Conservation (phyloP, 2,329 filamentous ascomycete genomes). For the Fonsecaea nubica region DNA sequence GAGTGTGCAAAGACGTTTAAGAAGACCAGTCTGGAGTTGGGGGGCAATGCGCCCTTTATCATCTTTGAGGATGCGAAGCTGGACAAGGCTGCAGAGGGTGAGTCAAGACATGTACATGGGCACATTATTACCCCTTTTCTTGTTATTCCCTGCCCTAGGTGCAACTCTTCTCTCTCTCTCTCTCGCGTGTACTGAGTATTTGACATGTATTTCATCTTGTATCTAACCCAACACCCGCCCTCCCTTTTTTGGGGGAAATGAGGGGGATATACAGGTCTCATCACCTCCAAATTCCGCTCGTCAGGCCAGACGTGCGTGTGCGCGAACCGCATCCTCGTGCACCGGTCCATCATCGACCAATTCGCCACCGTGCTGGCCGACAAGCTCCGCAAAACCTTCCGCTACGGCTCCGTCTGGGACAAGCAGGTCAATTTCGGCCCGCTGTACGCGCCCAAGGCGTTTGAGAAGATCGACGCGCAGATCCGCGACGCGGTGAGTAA, state of each 20-base stretch:
- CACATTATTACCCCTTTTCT: neutral
- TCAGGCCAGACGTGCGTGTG: constrained; percentile 95
- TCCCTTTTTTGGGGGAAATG: too few relatives aligned
- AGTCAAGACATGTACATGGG: neutral
- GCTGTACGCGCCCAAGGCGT: constrained; percentile 78
- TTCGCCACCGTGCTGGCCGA: constrained; percentile 74
- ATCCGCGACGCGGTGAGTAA: constrained; percentile 80
- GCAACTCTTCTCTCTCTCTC: neutral
- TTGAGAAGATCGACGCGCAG: constrained; percentile 75
- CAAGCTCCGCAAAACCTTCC: constrained; percentile 62
- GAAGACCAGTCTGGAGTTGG: constrained; percentile 53
- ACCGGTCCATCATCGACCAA: constrained; percentile 79
- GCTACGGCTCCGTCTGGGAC: constrained; percentile 77
- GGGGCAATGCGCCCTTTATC: constrained; percentile 51
- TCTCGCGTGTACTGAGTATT: neutral
- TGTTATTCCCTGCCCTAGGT: too few relatives aligned
- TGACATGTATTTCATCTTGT: too few relatives aligned
- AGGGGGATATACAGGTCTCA: constrained; percentile 14
- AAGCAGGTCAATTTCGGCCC: constrained; percentile 80
- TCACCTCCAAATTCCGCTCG: constrained; percentile 32
- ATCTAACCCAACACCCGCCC: too few relatives aligned
- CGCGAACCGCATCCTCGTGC: constrained; percentile 85
- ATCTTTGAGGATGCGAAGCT: constrained; percentile 52
- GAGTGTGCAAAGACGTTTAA: constrained; percentile 47
- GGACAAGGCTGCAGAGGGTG: constrained; percentile 40